These are phyloP conservation scores for Acorus calamus DNA, from an alignment of 106 monocot genomes.

Conservation along the genomic window DNA sequence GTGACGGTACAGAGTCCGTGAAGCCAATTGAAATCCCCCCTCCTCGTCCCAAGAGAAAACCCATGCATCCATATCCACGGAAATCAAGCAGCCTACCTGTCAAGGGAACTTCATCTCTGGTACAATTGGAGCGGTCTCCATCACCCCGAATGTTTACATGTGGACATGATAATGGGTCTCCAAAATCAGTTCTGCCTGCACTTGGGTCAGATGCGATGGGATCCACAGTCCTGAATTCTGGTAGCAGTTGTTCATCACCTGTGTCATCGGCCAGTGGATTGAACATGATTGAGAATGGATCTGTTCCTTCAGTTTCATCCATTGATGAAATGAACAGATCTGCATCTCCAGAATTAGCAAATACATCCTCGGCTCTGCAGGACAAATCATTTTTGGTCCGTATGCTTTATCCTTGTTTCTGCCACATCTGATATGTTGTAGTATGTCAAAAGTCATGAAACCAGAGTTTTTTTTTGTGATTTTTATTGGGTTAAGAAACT, in stretches of 20 bases:
- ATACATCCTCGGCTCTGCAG: neutral
- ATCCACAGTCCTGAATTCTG: constrained; percentile 12
- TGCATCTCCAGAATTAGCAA: neutral
- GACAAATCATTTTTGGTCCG: constrained; percentile 25
- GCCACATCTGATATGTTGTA: no score
- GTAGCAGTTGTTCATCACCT: constrained; percentile 25
- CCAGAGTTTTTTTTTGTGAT: no score
- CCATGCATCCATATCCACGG: constrained; percentile 75
- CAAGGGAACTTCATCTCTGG: constrained; percentile 2
- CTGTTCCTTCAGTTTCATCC: constrained; percentile 1
- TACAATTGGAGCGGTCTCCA: constrained; percentile 17
- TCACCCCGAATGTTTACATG: constrained; percentile 9
- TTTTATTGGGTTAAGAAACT: no score
- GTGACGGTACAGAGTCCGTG: constrained; percentile 1
- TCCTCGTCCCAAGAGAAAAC: constrained; percentile 80
- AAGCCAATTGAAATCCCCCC: constrained; percentile 69
- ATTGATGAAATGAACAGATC: constrained; percentile 15
- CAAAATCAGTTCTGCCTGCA: constrained; percentile 52
- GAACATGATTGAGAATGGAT: constrained; percentile 16
- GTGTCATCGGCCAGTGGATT: constrained; percentile 18
- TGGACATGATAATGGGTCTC: constrained; percentile 48
- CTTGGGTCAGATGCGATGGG: constrained; percentile 28
- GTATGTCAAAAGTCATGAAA: no score
- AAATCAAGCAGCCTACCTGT: constrained; percentile 23
- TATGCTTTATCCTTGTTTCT: no score